Evolutionary conservation across 129 eudicot genomes (phyloP).

Genomic region (Artemisia argyi): DNA sequence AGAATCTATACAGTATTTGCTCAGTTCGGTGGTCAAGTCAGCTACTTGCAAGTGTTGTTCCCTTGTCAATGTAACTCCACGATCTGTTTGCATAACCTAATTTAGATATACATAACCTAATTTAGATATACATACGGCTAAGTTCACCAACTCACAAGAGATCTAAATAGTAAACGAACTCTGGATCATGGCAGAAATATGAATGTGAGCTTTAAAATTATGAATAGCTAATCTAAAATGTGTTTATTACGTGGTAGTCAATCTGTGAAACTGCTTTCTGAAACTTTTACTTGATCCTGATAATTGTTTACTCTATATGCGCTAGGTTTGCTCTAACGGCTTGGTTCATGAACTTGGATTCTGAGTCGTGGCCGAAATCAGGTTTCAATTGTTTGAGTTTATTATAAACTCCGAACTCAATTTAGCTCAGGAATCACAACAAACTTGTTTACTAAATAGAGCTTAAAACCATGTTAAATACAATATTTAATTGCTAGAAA

Average conservation of each 20-base stretch:
- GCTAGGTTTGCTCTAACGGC: not conserved
- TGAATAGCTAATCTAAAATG: slow-evolving; percentile 1
- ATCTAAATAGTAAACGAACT: not conserved
- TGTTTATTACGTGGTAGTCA: not conserved
- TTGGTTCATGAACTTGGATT: not conserved
- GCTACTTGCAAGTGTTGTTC: slow-evolving; percentile 82
- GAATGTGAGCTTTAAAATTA: not conserved
- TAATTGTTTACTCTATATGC: not conserved
- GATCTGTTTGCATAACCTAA: slow-evolving; percentile 80
- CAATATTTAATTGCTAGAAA: too few species aligned
- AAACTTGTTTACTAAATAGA: not conserved
- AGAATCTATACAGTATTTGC: slow-evolving; percentile 68
- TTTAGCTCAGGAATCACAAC: not conserved
- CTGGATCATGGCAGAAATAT: not conserved
- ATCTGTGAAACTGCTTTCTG: not conserved
- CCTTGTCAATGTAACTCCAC: slow-evolving; percentile 71
- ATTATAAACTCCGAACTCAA: not conserved
- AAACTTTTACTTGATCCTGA: not conserved
- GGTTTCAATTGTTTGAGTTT: not conserved
- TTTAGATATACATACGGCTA: slow-evolving; percentile 29
- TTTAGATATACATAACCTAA: slow-evolving; percentile 53
- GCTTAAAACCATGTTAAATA: too few species aligned
- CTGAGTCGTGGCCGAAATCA: not conserved
- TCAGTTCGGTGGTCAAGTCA: slow-evolving; percentile 62
- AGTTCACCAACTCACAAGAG: slow-evolving; percentile 23